Evolutionary conservation across 257 asterid genomes (phyloP).

Genomic region (Lycium barbarum): DNA sequence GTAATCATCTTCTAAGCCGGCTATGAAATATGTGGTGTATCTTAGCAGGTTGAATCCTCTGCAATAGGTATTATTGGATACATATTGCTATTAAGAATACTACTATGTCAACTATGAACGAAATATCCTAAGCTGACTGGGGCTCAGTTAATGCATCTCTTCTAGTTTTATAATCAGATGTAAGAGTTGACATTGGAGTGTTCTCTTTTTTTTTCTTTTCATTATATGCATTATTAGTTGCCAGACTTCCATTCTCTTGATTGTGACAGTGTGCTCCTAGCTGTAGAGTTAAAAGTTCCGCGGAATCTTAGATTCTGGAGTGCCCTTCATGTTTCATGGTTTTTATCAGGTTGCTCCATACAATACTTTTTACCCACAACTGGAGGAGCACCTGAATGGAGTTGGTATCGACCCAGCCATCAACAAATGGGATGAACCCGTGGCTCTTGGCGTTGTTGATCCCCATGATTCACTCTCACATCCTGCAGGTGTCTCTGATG

Average conservation of each 20-base stretch:
- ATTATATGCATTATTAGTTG: not conserved
- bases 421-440: conserved; percentile 86
- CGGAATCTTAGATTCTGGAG: not conserved
- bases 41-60: not conserved
- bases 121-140: not conserved
- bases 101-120: not conserved
- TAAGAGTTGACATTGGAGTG: conserved; percentile 10
- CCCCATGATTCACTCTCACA: conserved; percentile 94
- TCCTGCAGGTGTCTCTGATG: conserved; percentile 95
- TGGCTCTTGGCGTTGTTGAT: conserved; percentile 88
- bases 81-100: not conserved
- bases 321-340: conserved; percentile 15
- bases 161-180: not conserved
- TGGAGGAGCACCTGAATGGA: conserved; percentile 82
- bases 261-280: conserved; percentile 4
- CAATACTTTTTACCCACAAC: conserved; percentile 75
- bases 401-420: conserved; percentile 74
- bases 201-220: not conserved
- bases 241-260: not conserved
- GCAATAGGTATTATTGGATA: conserved; percentile 2
- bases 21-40: not conserved
- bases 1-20: not conserved
- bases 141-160: not conserved
- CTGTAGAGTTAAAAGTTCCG: not conserved
- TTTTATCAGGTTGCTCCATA: conserved; percentile 82